phyloP scores from a whole-genome alignment of 106 monocot species.

The Apostasia shenzhenica region DNA sequence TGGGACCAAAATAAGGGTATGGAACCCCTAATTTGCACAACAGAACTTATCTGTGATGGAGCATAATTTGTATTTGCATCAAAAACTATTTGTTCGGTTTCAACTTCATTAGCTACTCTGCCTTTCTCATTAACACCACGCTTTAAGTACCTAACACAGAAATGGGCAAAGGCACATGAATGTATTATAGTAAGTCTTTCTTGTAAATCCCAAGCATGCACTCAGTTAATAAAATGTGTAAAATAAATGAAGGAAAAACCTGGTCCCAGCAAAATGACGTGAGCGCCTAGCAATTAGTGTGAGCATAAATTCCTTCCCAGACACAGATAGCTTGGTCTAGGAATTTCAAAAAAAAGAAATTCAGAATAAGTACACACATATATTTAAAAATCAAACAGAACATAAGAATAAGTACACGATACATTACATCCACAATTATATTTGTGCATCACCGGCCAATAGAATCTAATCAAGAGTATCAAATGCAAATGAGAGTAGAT shows the following conservation, averaged over 20 bases:
- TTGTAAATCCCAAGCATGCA: background rate
- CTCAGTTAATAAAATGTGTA: background rate
- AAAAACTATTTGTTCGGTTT: slow-evolving; percentile 94
- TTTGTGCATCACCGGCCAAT: background rate
- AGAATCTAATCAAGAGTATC: background rate
- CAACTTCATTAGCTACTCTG: slow-evolving; percentile 97
- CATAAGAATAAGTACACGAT: background rate
- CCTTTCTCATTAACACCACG: slow-evolving; percentile 96
- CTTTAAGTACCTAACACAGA: slow-evolving; percentile 66
- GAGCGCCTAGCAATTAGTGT: slow-evolving; percentile 97
- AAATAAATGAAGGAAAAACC: slow-evolving; percentile 35
- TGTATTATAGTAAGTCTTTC: background rate
- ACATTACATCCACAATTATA: background rate
- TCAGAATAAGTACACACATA: background rate
- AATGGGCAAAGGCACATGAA: background rate
- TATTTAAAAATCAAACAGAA: background rate
- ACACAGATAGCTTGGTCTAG: slow-evolving; percentile 63
- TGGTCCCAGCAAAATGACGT: slow-evolving; percentile 96
- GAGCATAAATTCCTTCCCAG: slow-evolving; percentile 73
- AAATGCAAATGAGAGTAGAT: too few relatives aligned
- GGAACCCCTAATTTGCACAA: slow-evolving; percentile 91
- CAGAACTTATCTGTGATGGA: slow-evolving; percentile 69
- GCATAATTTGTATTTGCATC: slow-evolving; percentile 37
- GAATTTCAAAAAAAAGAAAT: slow-evolving; percentile 4
- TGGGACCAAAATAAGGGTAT: slow-evolving; percentile 98